Conservation (phyloP, 1,284 basidiomycete genomes). For the Athelia psychrophila region DNA sequence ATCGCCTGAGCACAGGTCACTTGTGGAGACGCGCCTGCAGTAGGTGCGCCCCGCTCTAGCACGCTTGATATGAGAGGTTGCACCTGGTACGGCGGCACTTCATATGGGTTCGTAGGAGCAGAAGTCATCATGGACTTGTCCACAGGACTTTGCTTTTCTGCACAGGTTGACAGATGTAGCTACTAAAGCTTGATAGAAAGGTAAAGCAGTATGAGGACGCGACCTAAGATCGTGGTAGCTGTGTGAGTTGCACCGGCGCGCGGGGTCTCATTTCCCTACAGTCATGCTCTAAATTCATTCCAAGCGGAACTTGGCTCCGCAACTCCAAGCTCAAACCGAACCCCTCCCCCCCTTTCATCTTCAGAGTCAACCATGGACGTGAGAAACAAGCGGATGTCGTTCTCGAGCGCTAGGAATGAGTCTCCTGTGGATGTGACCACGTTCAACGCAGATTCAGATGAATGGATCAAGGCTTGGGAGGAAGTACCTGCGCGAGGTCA, state of each 20-base stretch:
- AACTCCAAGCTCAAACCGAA: background rate
- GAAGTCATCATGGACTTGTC: slow-evolving; percentile 18
- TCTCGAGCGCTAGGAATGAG: slow-evolving; percentile 28
- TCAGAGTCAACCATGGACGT: slow-evolving; percentile 5
- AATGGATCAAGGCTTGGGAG: slow-evolving; percentile 60
- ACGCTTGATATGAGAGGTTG: slow-evolving; percentile 32
- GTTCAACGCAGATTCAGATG: slow-evolving; percentile 42
- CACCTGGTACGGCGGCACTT: slow-evolving; percentile 39
- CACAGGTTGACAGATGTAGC: too few species aligned
- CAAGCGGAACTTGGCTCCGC: background rate
- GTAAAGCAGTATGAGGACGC: background rate
- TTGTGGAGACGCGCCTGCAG: slow-evolving; percentile 16
- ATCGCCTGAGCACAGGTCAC: slow-evolving; percentile 34
- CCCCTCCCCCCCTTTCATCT: background rate
- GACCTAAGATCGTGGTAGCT: background rate
- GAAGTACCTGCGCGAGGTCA: slow-evolving; percentile 52
- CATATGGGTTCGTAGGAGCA: slow-evolving; percentile 26
- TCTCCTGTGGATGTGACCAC: slow-evolving; percentile 26
- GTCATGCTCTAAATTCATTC: slow-evolving; percentile 1
- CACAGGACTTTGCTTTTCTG: too few species aligned
- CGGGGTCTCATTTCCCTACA: too few species aligned
- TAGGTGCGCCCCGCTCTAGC: slow-evolving; percentile 16
- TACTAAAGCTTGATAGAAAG: background rate
- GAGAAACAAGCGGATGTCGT: slow-evolving; percentile 28
- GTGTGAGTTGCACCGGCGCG: background rate